Conservation (phyloP, 768 basidiomycete species). For the Boletus tomentosulus region DNA sequence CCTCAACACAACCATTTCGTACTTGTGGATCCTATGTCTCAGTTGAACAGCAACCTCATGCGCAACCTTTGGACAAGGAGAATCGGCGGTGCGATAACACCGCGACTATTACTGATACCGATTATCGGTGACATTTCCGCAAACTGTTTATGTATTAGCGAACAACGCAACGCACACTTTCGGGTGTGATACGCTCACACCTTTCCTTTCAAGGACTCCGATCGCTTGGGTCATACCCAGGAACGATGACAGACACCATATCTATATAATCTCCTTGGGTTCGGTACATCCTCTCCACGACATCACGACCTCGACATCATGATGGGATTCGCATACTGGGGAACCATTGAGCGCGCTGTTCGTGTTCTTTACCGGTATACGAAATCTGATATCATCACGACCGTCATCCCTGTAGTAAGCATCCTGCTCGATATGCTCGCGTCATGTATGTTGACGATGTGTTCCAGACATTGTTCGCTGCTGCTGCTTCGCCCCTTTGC, state of each 20-base stretch:
- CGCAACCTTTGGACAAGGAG: not conserved
- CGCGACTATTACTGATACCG: not conserved
- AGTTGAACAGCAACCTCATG: not conserved
- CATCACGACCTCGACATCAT: slow-evolving; percentile 17
- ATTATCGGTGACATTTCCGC: not conserved
- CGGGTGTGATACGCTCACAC: slow-evolving; percentile 13
- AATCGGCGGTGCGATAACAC: not conserved
- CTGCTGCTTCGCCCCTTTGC: slow-evolving; percentile 31
- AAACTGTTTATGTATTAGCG: slow-evolving; percentile 2
- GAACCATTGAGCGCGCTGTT: slow-evolving; percentile 6
- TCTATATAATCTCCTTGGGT: slow-evolving; percentile 19
- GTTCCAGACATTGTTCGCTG: slow-evolving; percentile 33
- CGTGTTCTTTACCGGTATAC: slow-evolving; percentile 23
- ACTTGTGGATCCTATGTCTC: not conserved
- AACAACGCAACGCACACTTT: not conserved
- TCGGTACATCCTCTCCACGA: slow-evolving; percentile 6
- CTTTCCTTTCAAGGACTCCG: not conserved
- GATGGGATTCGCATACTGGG: slow-evolving; percentile 13
- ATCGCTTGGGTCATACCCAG: slow-evolving; percentile 8
- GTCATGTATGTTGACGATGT: not conserved
- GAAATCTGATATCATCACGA: slow-evolving; percentile 24
- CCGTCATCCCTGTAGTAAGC: slow-evolving; percentile 26
- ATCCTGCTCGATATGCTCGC: not conserved
- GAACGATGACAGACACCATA: not conserved
- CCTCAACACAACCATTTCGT: no score